Conservation (phyloP, 352 stramenopile genomes). For the Globisporangium acanthophoron region DNA sequence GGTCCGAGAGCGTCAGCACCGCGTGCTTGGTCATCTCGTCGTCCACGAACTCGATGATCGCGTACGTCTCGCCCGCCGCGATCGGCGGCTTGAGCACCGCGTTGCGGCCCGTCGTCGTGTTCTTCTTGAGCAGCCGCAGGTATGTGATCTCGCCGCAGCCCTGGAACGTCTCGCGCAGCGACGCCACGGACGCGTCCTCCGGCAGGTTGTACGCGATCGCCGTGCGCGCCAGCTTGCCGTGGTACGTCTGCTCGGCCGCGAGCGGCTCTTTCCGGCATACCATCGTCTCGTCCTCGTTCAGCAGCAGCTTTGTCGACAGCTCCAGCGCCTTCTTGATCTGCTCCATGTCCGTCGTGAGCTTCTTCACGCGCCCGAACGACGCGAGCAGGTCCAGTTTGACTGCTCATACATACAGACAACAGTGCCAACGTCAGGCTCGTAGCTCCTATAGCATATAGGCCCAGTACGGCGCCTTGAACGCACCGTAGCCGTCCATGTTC, state of each 20-base stretch:
- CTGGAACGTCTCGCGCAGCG: conserved; percentile 79
- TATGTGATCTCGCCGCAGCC: conserved; percentile 83
- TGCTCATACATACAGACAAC: conserved; percentile 12
- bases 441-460: too few relatives aligned
- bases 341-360: conserved; percentile 79
- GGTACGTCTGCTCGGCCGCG: conserved; percentile 75
- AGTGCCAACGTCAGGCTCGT: too few relatives aligned
- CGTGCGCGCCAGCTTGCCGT: conserved; percentile 79
- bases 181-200: conserved; percentile 81
- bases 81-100: conserved; percentile 86
- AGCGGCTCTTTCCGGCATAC: conserved; percentile 84
- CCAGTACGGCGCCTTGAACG: conserved; percentile 6
- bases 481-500: conserved; percentile 83
- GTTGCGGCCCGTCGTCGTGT: conserved; percentile 81
- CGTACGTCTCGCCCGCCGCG: conserved; percentile 80
- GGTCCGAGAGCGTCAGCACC: conserved; percentile 79
- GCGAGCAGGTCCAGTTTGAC: conserved; percentile 82
- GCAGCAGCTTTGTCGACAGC: conserved; percentile 78
- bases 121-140: conserved; percentile 85
- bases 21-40: conserved; percentile 88
- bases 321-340: conserved; percentile 80
- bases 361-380: conserved; percentile 83
- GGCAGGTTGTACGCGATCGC: conserved; percentile 86
- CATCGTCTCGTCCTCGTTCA: conserved; percentile 80
- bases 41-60: conserved; percentile 87